phyloP scores from a whole-genome alignment of 805 yeast genomes.

The Saccharomycopsis capsularis region DNA sequence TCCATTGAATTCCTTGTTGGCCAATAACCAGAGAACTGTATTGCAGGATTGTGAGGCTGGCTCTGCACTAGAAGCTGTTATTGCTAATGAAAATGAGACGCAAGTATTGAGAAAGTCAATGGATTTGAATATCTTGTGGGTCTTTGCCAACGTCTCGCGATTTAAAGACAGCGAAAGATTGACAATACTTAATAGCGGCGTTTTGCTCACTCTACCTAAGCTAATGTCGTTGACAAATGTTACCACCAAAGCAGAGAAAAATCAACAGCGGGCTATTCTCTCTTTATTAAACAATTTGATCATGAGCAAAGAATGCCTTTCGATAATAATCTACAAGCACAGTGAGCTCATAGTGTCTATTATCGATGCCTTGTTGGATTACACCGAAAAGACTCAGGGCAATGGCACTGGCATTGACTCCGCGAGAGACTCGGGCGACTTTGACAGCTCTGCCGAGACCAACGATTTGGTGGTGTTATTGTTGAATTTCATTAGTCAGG shows the following conservation, averaged over 20 bases:
- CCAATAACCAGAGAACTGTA: conserved; percentile 3
- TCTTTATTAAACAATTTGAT: conserved; percentile 17
- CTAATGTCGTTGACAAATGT: conserved; percentile 8
- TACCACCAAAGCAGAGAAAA: conserved; percentile 9
- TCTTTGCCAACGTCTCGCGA: conserved; percentile 16
- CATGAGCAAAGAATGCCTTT: conserved; percentile 7
- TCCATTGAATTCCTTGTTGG: conserved; percentile 14
- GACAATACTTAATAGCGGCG: conserved; percentile 12
- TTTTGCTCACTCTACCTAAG: conserved; percentile 12
- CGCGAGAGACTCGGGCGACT: not conserved
- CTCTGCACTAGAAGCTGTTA: too few species aligned
- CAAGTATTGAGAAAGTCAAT: conserved; percentile 5
- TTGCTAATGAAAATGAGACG: conserved; percentile 4
- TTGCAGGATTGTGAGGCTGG: not conserved
- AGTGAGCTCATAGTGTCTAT: conserved; percentile 7
- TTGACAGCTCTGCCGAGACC: conserved; percentile 1
- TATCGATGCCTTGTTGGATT: conserved; percentile 8
- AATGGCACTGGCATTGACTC: not conserved
- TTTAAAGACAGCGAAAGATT: conserved; percentile 15
- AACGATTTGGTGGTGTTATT: conserved; percentile 14
- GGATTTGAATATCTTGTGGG: conserved; percentile 19
- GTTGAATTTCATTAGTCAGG: conserved; percentile 11
- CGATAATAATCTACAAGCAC: conserved; percentile 12
- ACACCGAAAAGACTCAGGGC: conserved; percentile 2
- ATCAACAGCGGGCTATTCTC: conserved; percentile 16